Evolutionary conservation across 2,329 filamentous ascomycete species (phyloP), one percentile per base, ranked within the genome.

Genomic region (Setomelanomma holmii): DNA sequence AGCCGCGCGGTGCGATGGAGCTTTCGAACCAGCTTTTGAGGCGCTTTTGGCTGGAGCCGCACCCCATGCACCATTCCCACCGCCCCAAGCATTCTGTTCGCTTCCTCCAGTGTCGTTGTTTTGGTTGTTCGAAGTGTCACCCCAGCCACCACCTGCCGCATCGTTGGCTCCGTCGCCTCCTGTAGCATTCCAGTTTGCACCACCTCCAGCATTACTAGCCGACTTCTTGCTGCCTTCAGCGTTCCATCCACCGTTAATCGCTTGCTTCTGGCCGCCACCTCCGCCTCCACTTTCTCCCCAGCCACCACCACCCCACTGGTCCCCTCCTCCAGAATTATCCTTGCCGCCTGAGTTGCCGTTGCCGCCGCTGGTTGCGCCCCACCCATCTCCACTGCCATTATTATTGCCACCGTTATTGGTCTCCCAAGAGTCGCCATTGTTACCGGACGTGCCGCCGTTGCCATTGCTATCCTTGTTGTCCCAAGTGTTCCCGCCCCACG

Each of bases 21-120:
- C 27, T 20, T 46, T 44, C 12, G 44, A 39, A 23, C 10, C 16
- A n/a, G 39, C 35, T 20, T 49, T 52, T 5, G 52, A 47, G 8
- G 43, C 19, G 24, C 49, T 20, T 21, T 49, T 52, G 33, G 35
- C 19, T 11, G 40, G n/a, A 6, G 33, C 5, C 1, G 24, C 19
- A 1, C 16, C 21, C 45, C 40, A 40, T 30, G 27, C 14, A 30
- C 14, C 27, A n/a, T n/a, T n/a, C 10, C 27, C 27, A 10, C 27
- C 27, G 14, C 27, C 27, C 27, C 27, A 30, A 30, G 27, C 27
- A 17, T 35, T 8, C 21, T 40, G 21, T 14, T 48, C 20, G 14
- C 40, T 41, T 12, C 24, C 34, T n/a, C 20, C 22, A 23, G 19
- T 27, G 10, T 42, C 39, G 24, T 34, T 53, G 12, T 27, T 38